phyloP scores from a whole-genome alignment of 371 early-diverging fungal species.

The Massospora cicadina region DNA sequence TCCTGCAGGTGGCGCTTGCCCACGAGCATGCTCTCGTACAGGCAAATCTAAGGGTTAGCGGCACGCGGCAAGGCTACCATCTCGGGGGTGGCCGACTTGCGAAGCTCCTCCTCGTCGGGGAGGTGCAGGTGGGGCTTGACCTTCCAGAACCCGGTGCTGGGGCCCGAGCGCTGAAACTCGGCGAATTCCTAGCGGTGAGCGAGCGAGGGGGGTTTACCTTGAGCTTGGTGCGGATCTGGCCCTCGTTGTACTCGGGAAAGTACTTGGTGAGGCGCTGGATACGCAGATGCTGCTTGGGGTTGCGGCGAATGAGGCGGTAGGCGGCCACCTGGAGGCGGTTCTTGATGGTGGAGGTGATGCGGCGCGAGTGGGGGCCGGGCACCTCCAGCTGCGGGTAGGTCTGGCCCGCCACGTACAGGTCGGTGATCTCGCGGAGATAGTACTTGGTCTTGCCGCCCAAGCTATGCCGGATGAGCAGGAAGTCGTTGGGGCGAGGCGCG shows the following conservation, averaged over 20 bases:
- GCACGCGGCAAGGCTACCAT: conserved; percentile 29
- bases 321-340: conserved; percentile 83
- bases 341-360: conserved; percentile 82
- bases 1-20: conserved; percentile 92
- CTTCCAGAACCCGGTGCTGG: conserved; percentile 87
- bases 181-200: conserved; percentile 60
- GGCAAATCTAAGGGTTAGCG: conserved; percentile 40
- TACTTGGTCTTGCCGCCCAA: conserved; percentile 57
- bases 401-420: conserved; percentile 90
- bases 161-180: conserved; percentile 80
- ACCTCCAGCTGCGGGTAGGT: conserved; percentile 93
- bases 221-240: conserved; percentile 66
- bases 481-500: conserved; percentile 52
- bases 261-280: conserved; percentile 53
- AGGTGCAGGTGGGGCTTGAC: conserved; percentile 63
- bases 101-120: conserved; percentile 85
- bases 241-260: conserved; percentile 72
- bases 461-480: conserved; percentile 59
- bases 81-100: conserved; percentile 95
- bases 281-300: conserved; percentile 50
- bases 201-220: conserved; percentile 24
- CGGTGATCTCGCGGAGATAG: conserved; percentile 69
- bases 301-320: conserved; percentile 66
- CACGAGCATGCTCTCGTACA: conserved; percentile 92
- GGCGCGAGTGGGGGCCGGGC: conserved; percentile 94